Base-by-base conservation (phyloP, 2,329 filamentous ascomycete species). In the Paracoccidioides brasiliensis region DNA sequence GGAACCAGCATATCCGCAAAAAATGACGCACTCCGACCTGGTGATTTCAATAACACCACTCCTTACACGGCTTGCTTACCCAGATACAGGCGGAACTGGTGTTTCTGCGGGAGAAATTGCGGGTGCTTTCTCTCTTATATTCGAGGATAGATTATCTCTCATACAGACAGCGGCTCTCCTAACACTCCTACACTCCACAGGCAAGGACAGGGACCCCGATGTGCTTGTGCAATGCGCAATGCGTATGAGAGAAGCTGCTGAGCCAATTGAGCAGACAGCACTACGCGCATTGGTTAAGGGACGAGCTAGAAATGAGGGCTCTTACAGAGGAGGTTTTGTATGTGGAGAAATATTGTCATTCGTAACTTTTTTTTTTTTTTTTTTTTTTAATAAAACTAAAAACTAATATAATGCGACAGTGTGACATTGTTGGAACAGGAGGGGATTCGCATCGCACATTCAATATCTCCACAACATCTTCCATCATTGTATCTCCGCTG, bases 371-470 rank as follows among this genome's bases (percentile, higher is more conserved):
- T 45, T 45, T 8, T 38, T 40, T 22, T n/a, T 9, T n/a, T 40
- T 2, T 15, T 40, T 50, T 45, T n/a, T 15, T n/a, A 8, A 49
- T 12, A 55, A 56, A 52, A 54, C 57, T 53, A 40, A 52, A n/a
- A 32, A 32, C 35, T 41, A 3, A 22, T 46, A 7, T 33, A 32
- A 8, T 9, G 8, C n/a, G 46, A 33, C 60, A 83, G 80, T 84
- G 90, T 69, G 93, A 98, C 70, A 97, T 98, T 69, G 93, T 98
- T 57, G 93, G 93, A 63, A 98, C 93, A 6, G 93, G 93, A 62
- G 93, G 93, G 66, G 93, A 98, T 74, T 85, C 86, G 22, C 90
- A 97, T 78, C 89, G 95, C 71, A 98, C 93, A 38, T 98, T 95
- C 82, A 98, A 98, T 71, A 91, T 98, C 69, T 93, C 86, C 63